Base-by-base conservation (phyloP, 2,329 filamentous ascomycete genomes). In the Arthroderma sp. region DNA sequence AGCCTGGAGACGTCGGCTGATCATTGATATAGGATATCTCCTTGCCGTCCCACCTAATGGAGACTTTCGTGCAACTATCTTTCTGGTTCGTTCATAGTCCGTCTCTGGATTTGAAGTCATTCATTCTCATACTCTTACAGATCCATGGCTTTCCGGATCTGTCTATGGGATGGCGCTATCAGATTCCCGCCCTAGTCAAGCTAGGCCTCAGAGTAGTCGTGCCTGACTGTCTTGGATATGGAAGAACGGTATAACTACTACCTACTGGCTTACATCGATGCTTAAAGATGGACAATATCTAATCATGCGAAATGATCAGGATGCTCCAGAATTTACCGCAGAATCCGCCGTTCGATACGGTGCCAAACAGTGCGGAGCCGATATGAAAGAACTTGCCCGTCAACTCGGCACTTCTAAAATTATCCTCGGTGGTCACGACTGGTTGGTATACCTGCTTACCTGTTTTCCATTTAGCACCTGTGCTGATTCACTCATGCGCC, bases 361-460 rank as follows among this genome's bases (percentile, higher is more conserved):
- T 27, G 69, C 78, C 59, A 91, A 86, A 68, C 77, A 73, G 51
- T 76, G 83, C 48, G 73, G 82, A 11, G 76, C 80, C 44, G 86
- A 94, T 57, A 74, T 96, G 52, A 80, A 78, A 22, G 79, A 78
- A 49, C 72, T 96, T 27, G 78, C 82, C 5, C 68, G 66, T 48
- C 72, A 80, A 33, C 61, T 80, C 4, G 66, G 68, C 3, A 66
- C 69, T 43, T 68, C 59, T 37, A 68, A 62, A 40, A 82, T 94
- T 56, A 80, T 95, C 46, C 73, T 95, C 9, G 86, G 87, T 40
- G 89, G 87, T 5, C 89, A 95, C 66, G 89, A 96, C 65, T 95
- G 89, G 77, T 67, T 61, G 40, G 44, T 50, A 36, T 22, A 31
- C 5, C 32, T 39, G 46, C 45, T 4, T 9, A 22, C 34, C 43